Base-by-base conservation (phyloP, 768 basidiomycete genomes). In the Dioszegia hungarica region DNA sequence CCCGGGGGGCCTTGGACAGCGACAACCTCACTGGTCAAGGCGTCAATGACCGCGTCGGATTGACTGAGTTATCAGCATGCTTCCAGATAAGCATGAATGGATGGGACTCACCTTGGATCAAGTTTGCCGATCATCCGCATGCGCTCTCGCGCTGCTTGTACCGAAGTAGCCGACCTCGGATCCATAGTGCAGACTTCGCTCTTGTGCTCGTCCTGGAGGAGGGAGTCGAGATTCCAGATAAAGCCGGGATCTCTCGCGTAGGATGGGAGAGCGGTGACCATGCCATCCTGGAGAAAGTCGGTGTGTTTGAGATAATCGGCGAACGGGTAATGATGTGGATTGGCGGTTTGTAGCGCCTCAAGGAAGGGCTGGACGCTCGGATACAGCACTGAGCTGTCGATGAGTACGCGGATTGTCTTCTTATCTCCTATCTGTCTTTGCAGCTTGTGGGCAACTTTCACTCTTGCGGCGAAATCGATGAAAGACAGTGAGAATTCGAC, bases 1-100 rank as follows among this genome's bases (percentile, higher is more conserved):
- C 87, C 87, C 1, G 87, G 87, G 25, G 87, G 87, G 85, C 88
- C 88, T 76, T 89, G 87, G 38, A 90, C 85, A 43, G 89, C 72
- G 0, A 82, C 78, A 0, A 89, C 70, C 62, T 88, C 85, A 45
- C 82, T 74, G 0, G 80, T 81, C 33, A 89, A 68, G 0, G 82
- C 78, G 54, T 85, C 82, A 2, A 90, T 69, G 2, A 89, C 77
- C 1, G 88, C 84, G 53, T 87, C 84, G 0, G 81, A 83, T 67
- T 90, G 88, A 56, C 59, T 60, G 17, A 49, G n/a, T 53, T 40
- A 58, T 49, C 20, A n/a, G n/a, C n/a, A 19, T 28, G 39, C 8
- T n/a, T n/a, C n/a, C n/a, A n/a, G n/a, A n/a, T n/a, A n/a, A n/a
- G n/a, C n/a, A n/a, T n/a, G n/a, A n/a, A n/a, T n/a, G n/a, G n/a